phyloP scores from a whole-genome alignment of 2,329 filamentous ascomycete species.

The Penicillium vulpinum region DNA sequence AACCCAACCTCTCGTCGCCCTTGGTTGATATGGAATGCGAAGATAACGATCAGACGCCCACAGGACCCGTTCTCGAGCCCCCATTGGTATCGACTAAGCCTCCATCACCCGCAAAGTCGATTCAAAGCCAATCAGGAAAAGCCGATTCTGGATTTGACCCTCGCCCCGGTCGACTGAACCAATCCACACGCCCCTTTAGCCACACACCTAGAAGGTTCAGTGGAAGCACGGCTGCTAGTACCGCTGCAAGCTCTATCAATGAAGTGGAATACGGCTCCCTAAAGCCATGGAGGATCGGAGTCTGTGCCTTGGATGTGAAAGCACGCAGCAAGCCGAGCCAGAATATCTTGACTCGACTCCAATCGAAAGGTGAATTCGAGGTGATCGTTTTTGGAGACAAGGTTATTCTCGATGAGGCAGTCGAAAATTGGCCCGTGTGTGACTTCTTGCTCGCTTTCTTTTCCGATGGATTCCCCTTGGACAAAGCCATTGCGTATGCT shows the following conservation, averaged over 20 bases:
- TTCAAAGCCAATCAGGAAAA: constrained; percentile 17
- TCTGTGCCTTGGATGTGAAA: constrained; percentile 94
- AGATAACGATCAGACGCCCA: constrained; percentile 12
- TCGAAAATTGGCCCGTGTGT: constrained; percentile 94
- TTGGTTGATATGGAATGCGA: constrained; percentile 10
- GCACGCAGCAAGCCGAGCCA: constrained; percentile 94
- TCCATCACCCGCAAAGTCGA: constrained; percentile 15
- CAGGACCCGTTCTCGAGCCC: constrained; percentile 1
- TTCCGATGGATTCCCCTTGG: constrained; percentile 92
- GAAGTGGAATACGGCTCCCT: constrained; percentile 51
- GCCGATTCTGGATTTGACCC: constrained; percentile 27
- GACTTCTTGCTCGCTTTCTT: constrained; percentile 99
- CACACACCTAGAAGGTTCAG: constrained; percentile 74
- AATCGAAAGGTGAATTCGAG: constrained; percentile 89
- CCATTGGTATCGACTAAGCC: constrained; percentile 7
- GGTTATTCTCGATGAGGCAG: constrained; percentile 93
- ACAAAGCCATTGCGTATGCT: constrained; percentile 95
- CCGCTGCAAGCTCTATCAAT: constrained; percentile 77
- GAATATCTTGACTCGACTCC: constrained; percentile 90
- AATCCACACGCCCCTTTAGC: constrained; percentile 60
- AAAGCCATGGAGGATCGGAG: constrained; percentile 71
- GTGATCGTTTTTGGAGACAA: constrained; percentile 98
- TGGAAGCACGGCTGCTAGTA: constrained; percentile 75
- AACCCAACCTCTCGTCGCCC: constrained; percentile 4
- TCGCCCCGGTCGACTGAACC: constrained; percentile 31